These are phyloP conservation scores for Teunomyces aglyptinius DNA, from an alignment of 805 yeast species.

Conservation along the genomic window DNA sequence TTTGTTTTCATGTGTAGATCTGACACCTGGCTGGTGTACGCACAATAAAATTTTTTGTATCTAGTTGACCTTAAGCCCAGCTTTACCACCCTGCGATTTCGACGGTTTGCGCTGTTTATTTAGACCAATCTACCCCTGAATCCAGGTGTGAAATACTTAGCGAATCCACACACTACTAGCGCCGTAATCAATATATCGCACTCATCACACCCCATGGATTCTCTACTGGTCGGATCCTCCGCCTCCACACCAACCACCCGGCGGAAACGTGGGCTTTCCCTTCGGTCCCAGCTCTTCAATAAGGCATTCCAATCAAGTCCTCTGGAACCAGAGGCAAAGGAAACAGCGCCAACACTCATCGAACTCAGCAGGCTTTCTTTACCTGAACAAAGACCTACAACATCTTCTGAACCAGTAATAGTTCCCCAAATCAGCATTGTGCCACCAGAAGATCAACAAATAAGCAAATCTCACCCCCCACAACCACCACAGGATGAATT, in stretches of 20 bases:
- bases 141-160: too few species aligned
- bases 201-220: background rate
- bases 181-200: background rate
- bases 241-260: slow-evolving; percentile 20
- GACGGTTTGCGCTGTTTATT: background rate
- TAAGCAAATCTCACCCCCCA: background rate
- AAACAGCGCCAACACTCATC: slow-evolving; percentile 9
- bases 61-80: background rate
- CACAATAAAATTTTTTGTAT: background rate
- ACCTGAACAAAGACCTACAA: background rate
- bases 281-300: slow-evolving; percentile 64
- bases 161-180: too few species aligned
- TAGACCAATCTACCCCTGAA: too few species aligned
- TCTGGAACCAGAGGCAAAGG: slow-evolving; percentile 22
- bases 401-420: slow-evolving; percentile 7
- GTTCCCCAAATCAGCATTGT: slow-evolving; percentile 24
- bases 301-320: slow-evolving; percentile 27
- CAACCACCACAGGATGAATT: background rate
- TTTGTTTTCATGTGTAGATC: background rate
- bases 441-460: slow-evolving; percentile 3
- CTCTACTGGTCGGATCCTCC: background rate
- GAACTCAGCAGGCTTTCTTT: background rate
- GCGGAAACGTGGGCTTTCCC: slow-evolving; percentile 62
- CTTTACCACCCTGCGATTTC: background rate
- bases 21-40: slow-evolving; percentile 1